These are phyloP conservation scores for Gnomoniopsis smithogilvyi DNA, from an alignment of 2,329 filamentous ascomycete genomes.

Conservation along the genomic window DNA sequence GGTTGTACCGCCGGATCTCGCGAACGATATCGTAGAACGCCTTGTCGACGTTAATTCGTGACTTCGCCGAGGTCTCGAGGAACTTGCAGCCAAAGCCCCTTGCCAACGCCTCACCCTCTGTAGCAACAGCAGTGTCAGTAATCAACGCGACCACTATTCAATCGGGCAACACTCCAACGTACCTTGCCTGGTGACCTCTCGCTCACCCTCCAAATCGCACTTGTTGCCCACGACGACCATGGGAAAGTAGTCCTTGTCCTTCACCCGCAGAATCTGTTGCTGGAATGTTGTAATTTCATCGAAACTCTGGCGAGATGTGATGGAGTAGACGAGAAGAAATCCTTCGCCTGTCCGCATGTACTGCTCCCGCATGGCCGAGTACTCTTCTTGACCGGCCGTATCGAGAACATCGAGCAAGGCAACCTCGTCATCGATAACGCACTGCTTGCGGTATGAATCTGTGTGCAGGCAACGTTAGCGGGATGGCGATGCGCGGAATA, in stretches of 20 bases:
- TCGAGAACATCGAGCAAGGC: conserved; percentile 97
- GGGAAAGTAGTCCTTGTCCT: conserved; percentile 99
- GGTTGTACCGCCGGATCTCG: conserved; percentile 97
- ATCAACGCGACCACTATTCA: background rate
- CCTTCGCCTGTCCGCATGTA: conserved; percentile 99
- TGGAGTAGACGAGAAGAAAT: conserved; percentile 96
- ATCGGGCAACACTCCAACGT: conserved; percentile 33
- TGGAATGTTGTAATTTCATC: conserved; percentile 99
- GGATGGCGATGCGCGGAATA: conserved; percentile 12
- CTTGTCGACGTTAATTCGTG: conserved; percentile 96
- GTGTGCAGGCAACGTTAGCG: conserved; percentile 21
- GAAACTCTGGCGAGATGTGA: conserved; percentile 94
- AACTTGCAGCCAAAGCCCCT: conserved; percentile 93
- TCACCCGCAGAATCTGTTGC: conserved; percentile 96
- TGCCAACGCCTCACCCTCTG: conserved; percentile 88
- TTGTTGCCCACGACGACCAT: conserved; percentile 99
- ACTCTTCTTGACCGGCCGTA: conserved; percentile 97
- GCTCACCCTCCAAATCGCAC: conserved; percentile 92
- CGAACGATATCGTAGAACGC: conserved; percentile 98
- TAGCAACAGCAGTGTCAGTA: conserved; percentile 16
- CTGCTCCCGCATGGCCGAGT: conserved; percentile 98
- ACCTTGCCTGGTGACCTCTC: conserved; percentile 92
- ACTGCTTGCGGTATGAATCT: conserved; percentile 99
- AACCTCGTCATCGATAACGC: conserved; percentile 96
- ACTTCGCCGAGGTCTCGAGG: conserved; percentile 98